A percentile compares a stretch with the other conserved stretches of the same genome.
phyloP scores from a whole-genome alignment of 805 yeast species.

The Priceomyces carsonii region DNA sequence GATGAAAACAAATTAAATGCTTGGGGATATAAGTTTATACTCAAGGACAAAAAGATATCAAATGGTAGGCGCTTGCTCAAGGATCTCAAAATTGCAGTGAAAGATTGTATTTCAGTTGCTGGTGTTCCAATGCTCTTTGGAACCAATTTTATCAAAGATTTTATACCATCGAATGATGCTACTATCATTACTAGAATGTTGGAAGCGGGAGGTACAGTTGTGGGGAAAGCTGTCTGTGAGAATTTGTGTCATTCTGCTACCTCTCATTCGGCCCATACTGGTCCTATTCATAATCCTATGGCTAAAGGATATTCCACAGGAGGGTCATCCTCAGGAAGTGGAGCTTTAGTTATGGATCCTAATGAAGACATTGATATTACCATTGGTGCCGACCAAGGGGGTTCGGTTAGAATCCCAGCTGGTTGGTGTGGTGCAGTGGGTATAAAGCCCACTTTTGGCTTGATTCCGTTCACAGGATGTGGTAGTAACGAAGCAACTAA shows the following conservation, averaged over 20 bases:
- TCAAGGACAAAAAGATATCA: slow-evolving; percentile 23
- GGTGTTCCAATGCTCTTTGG: slow-evolving; percentile 37
- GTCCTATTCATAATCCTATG: slow-evolving; percentile 11
- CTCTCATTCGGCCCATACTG: slow-evolving; percentile 31
- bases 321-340: slow-evolving; percentile 14
- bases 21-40: slow-evolving; percentile 29
- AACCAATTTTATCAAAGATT: slow-evolving; percentile 31
- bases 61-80: slow-evolving; percentile 14
- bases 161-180: slow-evolving; percentile 35
- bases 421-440: slow-evolving; percentile 14
- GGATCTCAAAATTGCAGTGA: slow-evolving; percentile 30
- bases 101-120: slow-evolving; percentile 35
- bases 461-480: slow-evolving; percentile 37
- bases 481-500: slow-evolving; percentile 31
- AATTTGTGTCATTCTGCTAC: slow-evolving; percentile 34
- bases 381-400: slow-evolving; percentile 13
- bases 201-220: slow-evolving; percentile 33
- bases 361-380: slow-evolving; percentile 9
- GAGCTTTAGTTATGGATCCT: slow-evolving; percentile 9
- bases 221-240: slow-evolving; percentile 38
- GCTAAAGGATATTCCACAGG: slow-evolving; percentile 12
- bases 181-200: slow-evolving; percentile 34
- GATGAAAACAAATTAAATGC: slow-evolving; percentile 28
- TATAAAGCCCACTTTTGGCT: slow-evolving; percentile 14
- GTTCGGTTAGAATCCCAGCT: slow-evolving; percentile 10